A percentile compares a stretch with the other conserved stretches of the same genome.
phyloP scores from a whole-genome alignment of 2,329 filamentous ascomycete species.

The Fusarium coffeatum region DNA sequence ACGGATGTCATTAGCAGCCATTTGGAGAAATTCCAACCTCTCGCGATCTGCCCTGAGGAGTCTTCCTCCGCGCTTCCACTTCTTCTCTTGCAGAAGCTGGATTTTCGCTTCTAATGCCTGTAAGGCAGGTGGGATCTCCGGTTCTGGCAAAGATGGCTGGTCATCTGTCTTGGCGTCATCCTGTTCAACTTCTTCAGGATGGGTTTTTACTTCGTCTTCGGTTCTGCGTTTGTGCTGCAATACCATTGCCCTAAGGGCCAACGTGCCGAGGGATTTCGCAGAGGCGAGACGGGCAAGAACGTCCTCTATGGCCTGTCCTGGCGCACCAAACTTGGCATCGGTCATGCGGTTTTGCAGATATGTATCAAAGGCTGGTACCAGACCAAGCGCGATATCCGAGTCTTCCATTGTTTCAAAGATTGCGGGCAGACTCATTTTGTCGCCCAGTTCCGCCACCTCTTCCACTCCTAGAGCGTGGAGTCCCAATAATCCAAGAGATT shows the following conservation, averaged over 20 bases:
- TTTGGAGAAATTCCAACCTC: fast-evolving
- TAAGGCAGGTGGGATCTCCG: fast-evolving
- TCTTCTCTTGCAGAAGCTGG: too few relatives aligned
- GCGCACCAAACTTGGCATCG: background rate
- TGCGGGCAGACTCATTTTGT: background rate
- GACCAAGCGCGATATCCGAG: background rate
- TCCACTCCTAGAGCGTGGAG: too few relatives aligned
- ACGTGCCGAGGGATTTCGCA: background rate
- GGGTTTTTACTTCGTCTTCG: fast-evolving
- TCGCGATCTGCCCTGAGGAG: too few relatives aligned
- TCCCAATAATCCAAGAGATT: too few relatives aligned
- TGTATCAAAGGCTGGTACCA: background rate
- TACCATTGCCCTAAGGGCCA: background rate
- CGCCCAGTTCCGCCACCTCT: background rate
- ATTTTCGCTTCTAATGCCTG: too few relatives aligned
- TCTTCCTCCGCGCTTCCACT: too few relatives aligned
- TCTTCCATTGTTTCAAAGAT: background rate
- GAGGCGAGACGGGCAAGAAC: background rate
- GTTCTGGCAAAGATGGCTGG: too few relatives aligned
- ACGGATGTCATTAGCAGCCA: too few relatives aligned
- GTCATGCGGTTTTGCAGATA: background rate
- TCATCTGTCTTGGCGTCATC: background rate
- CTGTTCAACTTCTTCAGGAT: too few relatives aligned
- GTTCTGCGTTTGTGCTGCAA: background rate
- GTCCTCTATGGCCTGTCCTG: background rate